These are phyloP conservation scores for Monosporozyma yasuniensis DNA, from an alignment of 805 yeast genomes.

Conservation along the genomic window DNA sequence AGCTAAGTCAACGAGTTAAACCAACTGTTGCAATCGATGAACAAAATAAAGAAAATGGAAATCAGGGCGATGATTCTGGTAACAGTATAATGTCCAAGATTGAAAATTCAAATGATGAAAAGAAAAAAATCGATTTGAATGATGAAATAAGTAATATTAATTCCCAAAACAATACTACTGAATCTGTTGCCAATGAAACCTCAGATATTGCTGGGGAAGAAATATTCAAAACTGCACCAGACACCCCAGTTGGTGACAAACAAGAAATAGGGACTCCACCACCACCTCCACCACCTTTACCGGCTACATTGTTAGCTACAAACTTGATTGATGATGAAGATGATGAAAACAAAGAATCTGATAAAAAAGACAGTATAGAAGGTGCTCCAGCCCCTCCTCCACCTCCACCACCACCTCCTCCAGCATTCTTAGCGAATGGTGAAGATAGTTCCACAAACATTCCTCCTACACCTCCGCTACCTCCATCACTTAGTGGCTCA, in stretches of 20 bases:
- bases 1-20: constrained; percentile 17
- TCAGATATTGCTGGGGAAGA: not conserved
- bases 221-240: not conserved
- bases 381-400: constrained; percentile 14
- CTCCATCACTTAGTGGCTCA: constrained; percentile 18
- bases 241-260: not conserved
- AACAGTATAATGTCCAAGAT: too few species aligned
- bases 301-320: constrained; percentile 2
- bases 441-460: constrained; percentile 3
- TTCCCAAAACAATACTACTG: not conserved
- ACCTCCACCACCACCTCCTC: constrained; percentile 23
- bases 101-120: not conserved
- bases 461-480: constrained; percentile 32
- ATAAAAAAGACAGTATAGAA: constrained; percentile 7
- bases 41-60: not conserved
- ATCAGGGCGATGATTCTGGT: too few species aligned
- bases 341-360: not conserved
- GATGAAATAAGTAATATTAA: not conserved
- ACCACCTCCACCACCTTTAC: constrained; percentile 23
- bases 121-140: not conserved
- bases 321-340: not conserved
- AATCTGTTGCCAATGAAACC: too few species aligned
- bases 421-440: constrained; percentile 5
- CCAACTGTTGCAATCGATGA: constrained; percentile 6
- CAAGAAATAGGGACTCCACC: constrained; percentile 1